Conservation (phyloP, 2,329 filamentous ascomycete genomes). For the Cladosporium sp. region DNA sequence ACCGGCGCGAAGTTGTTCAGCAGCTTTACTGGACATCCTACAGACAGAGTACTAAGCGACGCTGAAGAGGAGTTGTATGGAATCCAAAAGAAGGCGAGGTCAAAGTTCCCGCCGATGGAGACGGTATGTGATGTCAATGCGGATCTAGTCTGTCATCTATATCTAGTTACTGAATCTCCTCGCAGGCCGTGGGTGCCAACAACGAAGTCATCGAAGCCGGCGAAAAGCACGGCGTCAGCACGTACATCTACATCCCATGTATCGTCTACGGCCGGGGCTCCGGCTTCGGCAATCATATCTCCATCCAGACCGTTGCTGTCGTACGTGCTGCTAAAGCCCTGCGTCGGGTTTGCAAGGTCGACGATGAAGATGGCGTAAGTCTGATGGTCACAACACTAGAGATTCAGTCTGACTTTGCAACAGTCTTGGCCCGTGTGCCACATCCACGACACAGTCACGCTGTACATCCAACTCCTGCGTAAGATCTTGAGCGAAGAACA, state of each 20-base stretch:
- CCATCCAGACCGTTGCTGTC: slow-evolving; percentile 53
- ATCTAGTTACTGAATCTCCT: not conserved
- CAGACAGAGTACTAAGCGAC: slow-evolving; percentile 45
- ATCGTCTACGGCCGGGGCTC: slow-evolving; percentile 55
- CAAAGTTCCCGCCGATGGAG: slow-evolving; percentile 28
- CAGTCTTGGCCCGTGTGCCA: slow-evolving; percentile 57
- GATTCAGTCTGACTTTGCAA: not conserved
- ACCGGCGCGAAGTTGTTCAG: slow-evolving; percentile 56
- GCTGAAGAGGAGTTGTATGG: slow-evolving; percentile 46
- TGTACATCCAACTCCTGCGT: slow-evolving; percentile 50
- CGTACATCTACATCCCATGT: slow-evolving; percentile 57
- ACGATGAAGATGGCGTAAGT: slow-evolving; percentile 33
- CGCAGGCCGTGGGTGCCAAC: slow-evolving; percentile 24
- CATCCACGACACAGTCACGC: slow-evolving; percentile 47
- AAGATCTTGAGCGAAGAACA: slow-evolving; percentile 45
- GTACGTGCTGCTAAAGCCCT: slow-evolving; percentile 47
- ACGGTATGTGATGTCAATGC: slow-evolving; percentile 25
- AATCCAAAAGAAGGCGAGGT: slow-evolving; percentile 43
- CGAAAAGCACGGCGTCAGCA: slow-evolving; percentile 41
- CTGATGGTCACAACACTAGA: slow-evolving; percentile 31
- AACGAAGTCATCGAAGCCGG: slow-evolving; percentile 19
- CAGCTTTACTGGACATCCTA: slow-evolving; percentile 47
- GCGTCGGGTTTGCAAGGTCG: slow-evolving; percentile 46
- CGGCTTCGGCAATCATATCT: slow-evolving; percentile 54
- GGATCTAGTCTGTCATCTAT: not conserved